A percentile compares a stretch with the other conserved stretches of the same genome.
Evolutionary conservation across 331 rosid species (phyloP).

Genomic region (Ulmus americana): DNA sequence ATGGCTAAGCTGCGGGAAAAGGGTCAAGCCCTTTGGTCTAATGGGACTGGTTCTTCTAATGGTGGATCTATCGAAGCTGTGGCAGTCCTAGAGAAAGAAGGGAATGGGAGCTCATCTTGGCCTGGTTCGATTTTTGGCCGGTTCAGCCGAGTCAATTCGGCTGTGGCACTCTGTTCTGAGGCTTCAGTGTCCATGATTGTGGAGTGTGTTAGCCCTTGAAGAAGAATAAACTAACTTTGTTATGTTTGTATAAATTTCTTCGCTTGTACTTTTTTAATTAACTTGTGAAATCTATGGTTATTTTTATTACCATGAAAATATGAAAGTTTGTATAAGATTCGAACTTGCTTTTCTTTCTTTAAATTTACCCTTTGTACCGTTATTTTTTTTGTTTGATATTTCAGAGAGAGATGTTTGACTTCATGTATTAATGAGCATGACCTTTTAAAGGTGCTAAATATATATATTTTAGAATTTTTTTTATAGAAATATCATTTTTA

Average conservation of each 20-base stretch:
- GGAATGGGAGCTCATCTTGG: conserved; percentile 25
- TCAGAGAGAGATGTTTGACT: too few relatives aligned
- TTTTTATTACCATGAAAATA: neutral
- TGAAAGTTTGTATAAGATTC: neutral
- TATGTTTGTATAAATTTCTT: neutral
- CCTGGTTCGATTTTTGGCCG: conserved; percentile 25
- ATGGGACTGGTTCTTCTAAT: conserved; percentile 26
- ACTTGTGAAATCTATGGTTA: neutral
- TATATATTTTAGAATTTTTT: too few relatives aligned
- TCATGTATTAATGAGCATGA: too few relatives aligned
- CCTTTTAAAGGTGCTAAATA: too few relatives aligned
- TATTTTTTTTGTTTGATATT: too few relatives aligned
- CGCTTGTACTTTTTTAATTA: neutral
- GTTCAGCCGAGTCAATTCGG: conserved; percentile 24
- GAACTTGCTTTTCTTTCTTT: too few relatives aligned
- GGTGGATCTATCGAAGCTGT: conserved; percentile 17
- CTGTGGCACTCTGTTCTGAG: conserved; percentile 40
- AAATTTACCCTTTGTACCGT: too few relatives aligned
- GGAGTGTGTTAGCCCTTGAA: conserved; percentile 49
- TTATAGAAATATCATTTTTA: too few relatives aligned
- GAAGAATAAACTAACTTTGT: neutral
- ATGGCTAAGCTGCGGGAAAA: conserved; percentile 41
- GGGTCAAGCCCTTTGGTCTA: conserved; percentile 24
- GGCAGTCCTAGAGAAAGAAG: conserved; percentile 11
- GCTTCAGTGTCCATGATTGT: conserved; percentile 61